Conservation (phyloP, 805 yeast species). For the Saccharomycopsis sp. region DNA sequence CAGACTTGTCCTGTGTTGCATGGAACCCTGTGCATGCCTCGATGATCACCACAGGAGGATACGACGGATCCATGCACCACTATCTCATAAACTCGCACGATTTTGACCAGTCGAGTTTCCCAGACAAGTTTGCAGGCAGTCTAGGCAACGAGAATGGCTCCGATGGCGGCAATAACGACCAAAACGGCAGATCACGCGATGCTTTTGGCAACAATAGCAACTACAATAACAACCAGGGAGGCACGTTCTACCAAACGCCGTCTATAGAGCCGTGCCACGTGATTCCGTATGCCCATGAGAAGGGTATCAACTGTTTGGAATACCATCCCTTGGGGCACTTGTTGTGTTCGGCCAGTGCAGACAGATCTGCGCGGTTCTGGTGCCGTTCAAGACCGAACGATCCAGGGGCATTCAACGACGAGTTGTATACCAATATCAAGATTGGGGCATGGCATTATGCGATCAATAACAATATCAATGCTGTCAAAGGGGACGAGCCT, state of each 20-base stretch:
- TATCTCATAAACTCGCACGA: slow-evolving; percentile 48
- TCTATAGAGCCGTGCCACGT: slow-evolving; percentile 39
- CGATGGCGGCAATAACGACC: neutral
- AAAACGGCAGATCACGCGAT: neutral
- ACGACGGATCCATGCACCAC: slow-evolving; percentile 81
- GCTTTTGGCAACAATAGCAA: neutral
- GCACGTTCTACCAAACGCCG: slow-evolving; percentile 15
- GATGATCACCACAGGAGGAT: slow-evolving; percentile 76
- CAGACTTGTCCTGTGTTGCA: slow-evolving; percentile 75
- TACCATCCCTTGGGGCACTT: slow-evolving; percentile 94
- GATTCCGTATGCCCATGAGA: slow-evolving; percentile 91
- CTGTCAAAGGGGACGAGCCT: slow-evolving; percentile 13
- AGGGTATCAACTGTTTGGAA: slow-evolving; percentile 81
- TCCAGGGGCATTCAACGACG: slow-evolving; percentile 72
- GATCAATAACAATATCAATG: slow-evolving; percentile 32
- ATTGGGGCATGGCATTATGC: slow-evolving; percentile 51
- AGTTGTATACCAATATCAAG: slow-evolving; percentile 65
- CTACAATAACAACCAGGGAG: slow-evolving; percentile 9
- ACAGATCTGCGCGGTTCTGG: slow-evolving; percentile 91
- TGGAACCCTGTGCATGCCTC: slow-evolving; percentile 92
- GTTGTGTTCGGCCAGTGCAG: slow-evolving; percentile 88
- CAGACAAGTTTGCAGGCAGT: slow-evolving; percentile 25
- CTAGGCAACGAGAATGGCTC: slow-evolving; percentile 3
- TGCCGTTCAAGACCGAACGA: slow-evolving; percentile 88
- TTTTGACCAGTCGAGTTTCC: slow-evolving; percentile 26